phyloP scores from a whole-genome alignment of 192 early-diverging fungal genomes.

The Backusella morwellensis region DNA sequence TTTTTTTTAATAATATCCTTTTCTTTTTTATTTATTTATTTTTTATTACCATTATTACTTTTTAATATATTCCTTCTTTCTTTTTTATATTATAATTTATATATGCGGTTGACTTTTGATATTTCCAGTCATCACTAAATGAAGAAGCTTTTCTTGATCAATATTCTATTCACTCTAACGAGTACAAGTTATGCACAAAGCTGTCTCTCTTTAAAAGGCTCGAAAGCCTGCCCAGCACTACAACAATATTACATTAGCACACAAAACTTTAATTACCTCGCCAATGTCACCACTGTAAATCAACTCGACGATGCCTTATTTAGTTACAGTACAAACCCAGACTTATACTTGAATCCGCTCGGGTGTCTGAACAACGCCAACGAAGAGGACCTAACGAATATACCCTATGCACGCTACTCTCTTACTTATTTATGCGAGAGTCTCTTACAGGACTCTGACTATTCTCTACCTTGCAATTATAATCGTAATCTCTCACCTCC shows the following conservation, averaged over 20 bases:
- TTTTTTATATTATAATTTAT: neutral
- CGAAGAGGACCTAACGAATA: neutral
- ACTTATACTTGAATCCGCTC: slow-evolving; percentile 12
- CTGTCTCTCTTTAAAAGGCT: slow-evolving; percentile 22
- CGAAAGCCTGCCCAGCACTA: slow-evolving; percentile 27
- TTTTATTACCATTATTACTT: neutral
- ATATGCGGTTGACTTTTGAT: neutral
- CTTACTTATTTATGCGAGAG: slow-evolving; percentile 21
- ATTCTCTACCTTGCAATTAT: slow-evolving; percentile 29
- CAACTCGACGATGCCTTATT: slow-evolving; percentile 23
- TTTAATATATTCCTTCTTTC: neutral
- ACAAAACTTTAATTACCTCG: slow-evolving; percentile 10
- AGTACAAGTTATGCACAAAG: neutral
- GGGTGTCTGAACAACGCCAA: slow-evolving; percentile 13
- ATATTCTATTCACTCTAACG: neutral
- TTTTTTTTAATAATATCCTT: neutral
- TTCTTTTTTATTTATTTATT: neutral
- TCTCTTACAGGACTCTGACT: slow-evolving; percentile 27
- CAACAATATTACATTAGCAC: slow-evolving; percentile 28
- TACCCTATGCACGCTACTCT: slow-evolving; percentile 32
- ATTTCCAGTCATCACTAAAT: neutral
- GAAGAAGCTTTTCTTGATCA: neutral
- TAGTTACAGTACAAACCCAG: slow-evolving; percentile 12
- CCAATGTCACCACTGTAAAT: slow-evolving; percentile 13
- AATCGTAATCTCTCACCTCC: slow-evolving; percentile 15